These are phyloP conservation scores for Rhododendron kiyosumense DNA, from an alignment of 148 eudicot species.

Conservation along the genomic window DNA sequence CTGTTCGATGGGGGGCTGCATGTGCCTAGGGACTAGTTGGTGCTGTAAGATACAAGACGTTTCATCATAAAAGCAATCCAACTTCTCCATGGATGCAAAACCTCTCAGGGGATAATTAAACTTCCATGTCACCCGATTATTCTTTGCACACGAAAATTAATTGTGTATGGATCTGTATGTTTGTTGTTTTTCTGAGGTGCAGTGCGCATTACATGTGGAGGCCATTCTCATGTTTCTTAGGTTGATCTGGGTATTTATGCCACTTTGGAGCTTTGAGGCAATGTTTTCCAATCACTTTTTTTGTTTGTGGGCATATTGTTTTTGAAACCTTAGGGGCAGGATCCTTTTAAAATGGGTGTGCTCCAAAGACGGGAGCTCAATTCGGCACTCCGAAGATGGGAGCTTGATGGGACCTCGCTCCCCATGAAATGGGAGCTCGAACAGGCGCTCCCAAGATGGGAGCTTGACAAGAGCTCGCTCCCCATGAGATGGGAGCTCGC, in stretches of 20 bases:
- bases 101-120: neutral
- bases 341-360: too few species aligned
- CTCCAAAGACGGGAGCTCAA: too few species aligned
- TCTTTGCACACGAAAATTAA: neutral
- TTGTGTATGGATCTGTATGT: neutral
- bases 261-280: neutral
- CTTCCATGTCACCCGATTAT: neutral
- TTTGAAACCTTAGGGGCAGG: neutral
- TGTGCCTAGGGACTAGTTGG: neutral
- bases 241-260: neutral
- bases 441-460: too few species aligned
- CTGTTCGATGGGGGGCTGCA: neutral
- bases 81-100: neutral
- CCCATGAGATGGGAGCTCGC: too few species aligned
- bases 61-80: neutral
- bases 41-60: neutral
- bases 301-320: neutral
- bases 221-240: neutral
- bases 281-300: neutral
- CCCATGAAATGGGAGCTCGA: too few species aligned
- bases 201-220: neutral
- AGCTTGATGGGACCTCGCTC: too few species aligned
- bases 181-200: neutral
- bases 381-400: too few species aligned
- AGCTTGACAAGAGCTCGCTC: too few species aligned